phyloP scores from a whole-genome alignment of 768 basidiomycete genomes.

The Boletus sensibilis region DNA sequence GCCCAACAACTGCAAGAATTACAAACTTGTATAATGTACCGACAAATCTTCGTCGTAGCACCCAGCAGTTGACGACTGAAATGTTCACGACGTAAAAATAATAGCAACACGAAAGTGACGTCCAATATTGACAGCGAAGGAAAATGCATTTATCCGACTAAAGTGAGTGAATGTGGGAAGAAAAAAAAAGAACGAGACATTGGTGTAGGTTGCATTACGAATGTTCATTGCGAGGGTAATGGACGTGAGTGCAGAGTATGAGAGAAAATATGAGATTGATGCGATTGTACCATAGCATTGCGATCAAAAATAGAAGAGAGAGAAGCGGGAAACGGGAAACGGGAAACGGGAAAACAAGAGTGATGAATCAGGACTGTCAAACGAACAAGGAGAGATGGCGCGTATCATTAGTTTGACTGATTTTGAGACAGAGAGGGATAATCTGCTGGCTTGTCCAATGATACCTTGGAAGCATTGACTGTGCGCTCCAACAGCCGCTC shows the following conservation, averaged over 20 bases:
- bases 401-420: slow-evolving; percentile 21
- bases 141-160: slow-evolving; percentile 27
- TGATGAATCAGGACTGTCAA: slow-evolving; percentile 9
- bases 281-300: slow-evolving; percentile 39
- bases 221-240: slow-evolving; percentile 36
- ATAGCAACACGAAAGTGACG: slow-evolving; percentile 14
- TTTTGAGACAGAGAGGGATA: slow-evolving; percentile 30
- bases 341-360: too few relatives aligned
- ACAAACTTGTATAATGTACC: slow-evolving; percentile 21
- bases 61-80: slow-evolving; percentile 3
- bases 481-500: slow-evolving; percentile 66
- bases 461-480: slow-evolving; percentile 26
- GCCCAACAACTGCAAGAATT: slow-evolving; percentile 15
- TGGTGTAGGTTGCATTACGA: slow-evolving; percentile 36
- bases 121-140: slow-evolving; percentile 35
- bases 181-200: slow-evolving; percentile 18
- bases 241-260: slow-evolving; percentile 32
- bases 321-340: background rate
- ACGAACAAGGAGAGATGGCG: slow-evolving; percentile 1
- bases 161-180: slow-evolving; percentile 19
- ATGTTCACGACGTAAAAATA: slow-evolving; percentile 13
- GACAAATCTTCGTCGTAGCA: slow-evolving; percentile 1
- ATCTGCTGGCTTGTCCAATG: slow-evolving; percentile 30
- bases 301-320: slow-evolving; percentile 25
- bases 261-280: slow-evolving; percentile 29